A percentile compares a stretch with the other conserved stretches of the same genome.
Conservation (phyloP, 164 flowering plant genomes). For the Liquidambar formosana region DNA sequence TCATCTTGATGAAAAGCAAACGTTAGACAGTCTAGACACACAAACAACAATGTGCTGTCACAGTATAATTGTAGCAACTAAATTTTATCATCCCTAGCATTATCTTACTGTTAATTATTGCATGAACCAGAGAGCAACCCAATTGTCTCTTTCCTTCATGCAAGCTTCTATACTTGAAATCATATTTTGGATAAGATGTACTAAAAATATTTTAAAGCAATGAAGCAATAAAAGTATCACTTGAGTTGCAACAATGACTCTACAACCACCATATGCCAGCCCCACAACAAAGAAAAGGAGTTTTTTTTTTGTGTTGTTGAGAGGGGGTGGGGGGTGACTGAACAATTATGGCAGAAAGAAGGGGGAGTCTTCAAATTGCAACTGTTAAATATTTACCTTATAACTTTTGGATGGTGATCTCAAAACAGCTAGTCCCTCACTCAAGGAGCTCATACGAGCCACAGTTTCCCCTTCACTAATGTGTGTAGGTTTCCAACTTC, state of each 20-base stretch:
- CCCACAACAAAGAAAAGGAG: no score
- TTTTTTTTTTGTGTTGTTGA: no score
- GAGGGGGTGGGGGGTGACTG: no score
- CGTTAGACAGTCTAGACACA: not conserved
- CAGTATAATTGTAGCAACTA: no score
- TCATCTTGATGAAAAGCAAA: not conserved
- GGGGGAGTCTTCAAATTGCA: not conserved
- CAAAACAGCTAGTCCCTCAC: conserved; percentile 43
- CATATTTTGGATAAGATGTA: no score
- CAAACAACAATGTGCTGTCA: not conserved
- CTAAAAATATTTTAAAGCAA: no score
- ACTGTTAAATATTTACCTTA: conserved; percentile 43
- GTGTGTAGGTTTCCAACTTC: conserved; percentile 35
- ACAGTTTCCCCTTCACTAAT: conserved; percentile 36
- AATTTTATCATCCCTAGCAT: no score
- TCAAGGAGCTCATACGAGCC: conserved; percentile 36
- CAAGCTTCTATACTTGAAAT: not conserved
- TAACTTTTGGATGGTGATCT: conserved; percentile 53
- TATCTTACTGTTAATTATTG: no score
- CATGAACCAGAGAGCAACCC: not conserved
- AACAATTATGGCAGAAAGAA: no score
- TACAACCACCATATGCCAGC: no score
- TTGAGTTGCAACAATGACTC: no score
- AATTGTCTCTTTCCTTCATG: not conserved
- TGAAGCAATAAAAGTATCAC: no score